Evolutionary conservation across 225 moss, liverwort and hornwort genomes (phyloP).

Genomic region (Sphagnum contortum): DNA sequence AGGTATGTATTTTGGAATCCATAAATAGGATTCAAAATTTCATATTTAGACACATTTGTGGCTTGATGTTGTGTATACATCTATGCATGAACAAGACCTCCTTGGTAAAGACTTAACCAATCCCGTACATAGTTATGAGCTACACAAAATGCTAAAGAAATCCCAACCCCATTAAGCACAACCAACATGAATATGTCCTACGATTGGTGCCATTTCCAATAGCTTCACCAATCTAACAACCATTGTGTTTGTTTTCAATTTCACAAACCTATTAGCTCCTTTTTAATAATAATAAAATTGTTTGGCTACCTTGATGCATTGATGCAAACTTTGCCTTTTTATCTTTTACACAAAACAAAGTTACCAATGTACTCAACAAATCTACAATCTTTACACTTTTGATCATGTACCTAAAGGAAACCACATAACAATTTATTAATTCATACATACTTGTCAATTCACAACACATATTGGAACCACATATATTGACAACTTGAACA

Average conservation of each 20-base stretch:
- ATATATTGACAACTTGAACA: too few species aligned
- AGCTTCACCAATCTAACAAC: conserved; percentile 58
- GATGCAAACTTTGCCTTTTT: conserved; percentile 8
- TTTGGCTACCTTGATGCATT: conserved; percentile 13
- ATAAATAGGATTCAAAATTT: conserved; percentile 23
- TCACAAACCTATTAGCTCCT: conserved; percentile 41
- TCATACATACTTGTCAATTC: too few species aligned
- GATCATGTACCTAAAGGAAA: too few species aligned
- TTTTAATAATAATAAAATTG: conserved; percentile 40
- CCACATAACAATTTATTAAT: too few species aligned
- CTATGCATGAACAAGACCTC: conserved; percentile 38
- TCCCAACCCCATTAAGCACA: conserved; percentile 62
- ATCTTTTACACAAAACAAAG: conserved; percentile 13
- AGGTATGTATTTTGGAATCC: conserved; percentile 37
- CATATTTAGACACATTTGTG: conserved; percentile 7
- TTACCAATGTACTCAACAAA: too few species aligned
- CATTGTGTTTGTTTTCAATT: conserved; percentile 57
- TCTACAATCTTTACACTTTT: too few species aligned
- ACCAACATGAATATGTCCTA: conserved; percentile 79
- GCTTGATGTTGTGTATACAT: conserved; percentile 4
- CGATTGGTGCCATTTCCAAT: conserved; percentile 61
- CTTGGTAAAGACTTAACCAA: conserved; percentile 72
- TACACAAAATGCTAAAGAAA: conserved; percentile 70
- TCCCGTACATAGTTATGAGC: conserved; percentile 82
- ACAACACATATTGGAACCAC: too few species aligned